These are phyloP conservation scores for Suillus luteus DNA, from an alignment of 768 basidiomycete genomes.

Conservation along the genomic window DNA sequence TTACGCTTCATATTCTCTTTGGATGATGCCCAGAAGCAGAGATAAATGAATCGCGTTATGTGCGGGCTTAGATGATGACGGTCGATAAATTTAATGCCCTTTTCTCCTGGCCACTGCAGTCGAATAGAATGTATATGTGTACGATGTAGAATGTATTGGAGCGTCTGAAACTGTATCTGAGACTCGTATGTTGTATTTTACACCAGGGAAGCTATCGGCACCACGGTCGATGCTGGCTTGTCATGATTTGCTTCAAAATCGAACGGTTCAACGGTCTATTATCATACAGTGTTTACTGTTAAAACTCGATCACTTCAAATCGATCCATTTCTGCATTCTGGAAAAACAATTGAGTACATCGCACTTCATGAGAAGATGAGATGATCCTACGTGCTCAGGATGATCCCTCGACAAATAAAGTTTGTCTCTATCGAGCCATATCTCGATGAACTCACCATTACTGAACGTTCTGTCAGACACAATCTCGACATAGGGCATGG, in stretches of 20 bases:
- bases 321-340: background rate
- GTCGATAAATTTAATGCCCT: background rate
- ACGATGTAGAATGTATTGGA: background rate
- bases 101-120: background rate
- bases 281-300: background rate
- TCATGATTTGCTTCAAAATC: no score
- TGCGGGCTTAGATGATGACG: background rate
- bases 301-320: background rate
- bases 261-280: background rate
- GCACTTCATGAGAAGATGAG: background rate
- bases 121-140: background rate
- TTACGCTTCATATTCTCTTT: conserved; percentile 40
- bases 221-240: no score
- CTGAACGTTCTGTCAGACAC: background rate
- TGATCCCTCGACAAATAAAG: background rate
- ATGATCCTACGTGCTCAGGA: background rate
- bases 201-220: background rate
- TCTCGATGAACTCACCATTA: background rate
- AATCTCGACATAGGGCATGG: background rate
- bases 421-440: background rate
- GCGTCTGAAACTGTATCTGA: background rate
- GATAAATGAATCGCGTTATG: background rate
- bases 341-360: background rate
- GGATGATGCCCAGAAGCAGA: conserved; percentile 15
- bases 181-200: background rate